Evolutionary conservation across 305 asterid genomes (phyloP).

Genomic region (Rubia tinctorum): DNA sequence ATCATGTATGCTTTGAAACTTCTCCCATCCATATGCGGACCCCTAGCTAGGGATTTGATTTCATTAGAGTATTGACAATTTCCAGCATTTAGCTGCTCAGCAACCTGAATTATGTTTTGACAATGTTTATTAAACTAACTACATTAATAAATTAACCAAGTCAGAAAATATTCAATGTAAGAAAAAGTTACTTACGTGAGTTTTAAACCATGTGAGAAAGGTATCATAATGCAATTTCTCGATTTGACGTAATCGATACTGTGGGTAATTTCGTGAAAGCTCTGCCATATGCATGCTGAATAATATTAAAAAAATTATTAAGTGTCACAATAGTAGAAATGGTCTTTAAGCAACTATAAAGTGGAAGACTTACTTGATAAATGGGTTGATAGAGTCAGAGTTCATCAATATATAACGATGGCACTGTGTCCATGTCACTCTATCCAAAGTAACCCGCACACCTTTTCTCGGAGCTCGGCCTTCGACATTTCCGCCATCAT

Average conservation of each 20-base stretch:
- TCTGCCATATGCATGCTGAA: neutral
- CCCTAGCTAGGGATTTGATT: neutral
- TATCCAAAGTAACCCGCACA: neutral
- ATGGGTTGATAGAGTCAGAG: neutral
- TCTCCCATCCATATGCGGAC: neutral
- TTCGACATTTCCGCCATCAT: neutral
- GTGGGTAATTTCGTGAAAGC: neutral
- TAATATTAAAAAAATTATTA: neutral
- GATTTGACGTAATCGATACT: neutral
- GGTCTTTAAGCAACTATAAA: neutral
- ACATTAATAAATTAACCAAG: neutral
- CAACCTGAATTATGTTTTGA: neutral
- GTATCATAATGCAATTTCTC: neutral
- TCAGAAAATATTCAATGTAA: neutral
- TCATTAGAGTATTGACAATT: neutral
- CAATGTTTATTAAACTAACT: neutral
- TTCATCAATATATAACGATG: neutral
- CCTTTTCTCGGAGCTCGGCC: slow-evolving; percentile 5
- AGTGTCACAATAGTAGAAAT: no score
- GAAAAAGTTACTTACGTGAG: neutral
- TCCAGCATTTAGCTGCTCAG: neutral
- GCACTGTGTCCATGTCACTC: slow-evolving; percentile 3
- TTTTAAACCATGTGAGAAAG: neutral
- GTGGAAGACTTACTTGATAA: neutral
- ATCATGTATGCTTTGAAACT: neutral